Percentiles rank a stretch among this genome's conserved stretches.
Evolutionary conservation across 129 eudicot genomes (phyloP).

Genomic region (Pittosporum tobira): DNA sequence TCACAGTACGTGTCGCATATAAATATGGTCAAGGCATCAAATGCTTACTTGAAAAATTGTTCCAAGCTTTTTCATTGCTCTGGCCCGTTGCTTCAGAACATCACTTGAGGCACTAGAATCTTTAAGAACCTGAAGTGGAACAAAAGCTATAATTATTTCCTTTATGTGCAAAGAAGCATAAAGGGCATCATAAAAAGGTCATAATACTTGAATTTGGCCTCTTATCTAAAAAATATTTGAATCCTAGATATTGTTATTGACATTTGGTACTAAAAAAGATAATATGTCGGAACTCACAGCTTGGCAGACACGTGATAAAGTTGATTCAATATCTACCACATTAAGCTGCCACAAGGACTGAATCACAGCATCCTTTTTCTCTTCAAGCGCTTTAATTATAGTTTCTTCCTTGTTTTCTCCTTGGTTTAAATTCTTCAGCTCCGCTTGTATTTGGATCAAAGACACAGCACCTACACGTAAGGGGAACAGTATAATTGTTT

Average conservation of each 20-base stretch:
- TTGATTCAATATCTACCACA: slow-evolving; percentile 78
- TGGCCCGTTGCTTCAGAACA: slow-evolving; percentile 33
- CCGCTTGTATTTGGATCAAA: slow-evolving; percentile 68
- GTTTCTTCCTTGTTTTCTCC: slow-evolving; percentile 61
- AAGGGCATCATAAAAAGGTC: neutral
- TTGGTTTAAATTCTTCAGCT: slow-evolving; percentile 46
- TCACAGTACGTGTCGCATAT: neutral
- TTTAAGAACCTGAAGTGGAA: slow-evolving; percentile 29
- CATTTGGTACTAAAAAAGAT: neutral
- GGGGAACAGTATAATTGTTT: neutral
- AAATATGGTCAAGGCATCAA: neutral
- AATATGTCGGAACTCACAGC: slow-evolving; percentile 43
- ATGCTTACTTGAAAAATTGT: slow-evolving; percentile 40
- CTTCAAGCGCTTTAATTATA: slow-evolving; percentile 52
- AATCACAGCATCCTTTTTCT: slow-evolving; percentile 67
- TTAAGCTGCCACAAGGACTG: slow-evolving; percentile 85
- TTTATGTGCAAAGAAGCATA: neutral
- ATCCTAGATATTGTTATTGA: neutral
- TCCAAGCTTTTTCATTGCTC: slow-evolving; percentile 46
- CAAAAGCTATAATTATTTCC: neutral
- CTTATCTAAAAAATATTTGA: too few species aligned
- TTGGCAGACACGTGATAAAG: slow-evolving; percentile 82
- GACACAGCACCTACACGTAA: slow-evolving; percentile 56
- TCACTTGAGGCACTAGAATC: slow-evolving; percentile 38
- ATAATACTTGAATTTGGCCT: too few species aligned